Percentiles rank a stretch among this genome's conserved stretches.
phyloP scores from a whole-genome alignment of 2,329 filamentous ascomycete genomes.

The Thermothelomyces thermophilus region DNA sequence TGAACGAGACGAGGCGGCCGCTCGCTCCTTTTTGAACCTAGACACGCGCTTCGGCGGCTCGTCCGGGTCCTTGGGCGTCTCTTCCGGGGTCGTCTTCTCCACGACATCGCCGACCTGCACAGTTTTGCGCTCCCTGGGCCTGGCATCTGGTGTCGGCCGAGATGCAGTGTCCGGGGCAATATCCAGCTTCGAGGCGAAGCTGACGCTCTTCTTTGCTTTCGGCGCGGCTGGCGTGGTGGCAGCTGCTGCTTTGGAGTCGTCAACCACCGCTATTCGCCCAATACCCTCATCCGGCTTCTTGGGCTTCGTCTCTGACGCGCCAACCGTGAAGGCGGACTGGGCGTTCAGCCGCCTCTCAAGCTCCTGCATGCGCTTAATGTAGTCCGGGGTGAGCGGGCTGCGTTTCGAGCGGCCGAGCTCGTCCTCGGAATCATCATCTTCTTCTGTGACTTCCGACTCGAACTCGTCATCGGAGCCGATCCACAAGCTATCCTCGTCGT shows the following conservation, averaged over 20 bases:
- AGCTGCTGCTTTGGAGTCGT: background rate
- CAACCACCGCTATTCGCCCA: constrained; percentile 27
- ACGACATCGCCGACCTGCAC: constrained; percentile 49
- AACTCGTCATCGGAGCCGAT: constrained; percentile 46
- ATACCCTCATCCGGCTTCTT: constrained; percentile 32
- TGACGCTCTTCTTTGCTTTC: constrained; percentile 61
- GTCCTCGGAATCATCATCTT: constrained; percentile 64
- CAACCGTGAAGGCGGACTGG: constrained; percentile 41
- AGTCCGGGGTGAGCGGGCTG: constrained; percentile 63
- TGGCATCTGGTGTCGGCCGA: constrained; percentile 1
- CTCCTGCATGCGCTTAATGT: constrained; percentile 76
- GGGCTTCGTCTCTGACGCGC: constrained; percentile 48
- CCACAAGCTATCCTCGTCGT: constrained; percentile 45
- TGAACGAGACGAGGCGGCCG: constrained; percentile 24
- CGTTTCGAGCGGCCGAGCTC: constrained; percentile 67
- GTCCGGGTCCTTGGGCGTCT: constrained; percentile 21
- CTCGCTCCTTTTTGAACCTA: constrained; percentile 44
- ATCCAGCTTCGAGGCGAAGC: constrained; percentile 71
- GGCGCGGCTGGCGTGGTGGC: constrained; percentile 1
- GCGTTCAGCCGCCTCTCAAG: constrained; percentile 70
- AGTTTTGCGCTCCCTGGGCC: constrained; percentile 30
- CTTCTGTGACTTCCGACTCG: constrained; percentile 44
- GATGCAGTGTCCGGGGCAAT: constrained; percentile 45
- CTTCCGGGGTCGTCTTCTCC: constrained; percentile 35
- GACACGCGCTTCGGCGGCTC: constrained; percentile 38